Conservation (phyloP, 1,284 basidiomycete species). For the Austroboletus niveus region DNA sequence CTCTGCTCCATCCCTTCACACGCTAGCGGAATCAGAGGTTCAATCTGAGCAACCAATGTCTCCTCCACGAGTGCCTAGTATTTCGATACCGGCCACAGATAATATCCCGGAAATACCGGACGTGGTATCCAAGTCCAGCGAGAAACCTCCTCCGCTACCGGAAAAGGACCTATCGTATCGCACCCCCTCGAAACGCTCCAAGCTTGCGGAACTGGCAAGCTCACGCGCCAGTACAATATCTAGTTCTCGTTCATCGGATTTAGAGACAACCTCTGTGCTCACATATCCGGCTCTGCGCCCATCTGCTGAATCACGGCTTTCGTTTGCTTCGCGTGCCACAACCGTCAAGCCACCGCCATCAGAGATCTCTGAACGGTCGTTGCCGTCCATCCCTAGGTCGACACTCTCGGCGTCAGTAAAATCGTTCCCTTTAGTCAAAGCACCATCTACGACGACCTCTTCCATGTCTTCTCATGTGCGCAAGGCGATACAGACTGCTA, state of each 20-base stretch:
- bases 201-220: slow-evolving; percentile 60
- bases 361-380: slow-evolving; percentile 19
- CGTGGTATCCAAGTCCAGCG: slow-evolving; percentile 45
- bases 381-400: slow-evolving; percentile 6
- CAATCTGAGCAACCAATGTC: slow-evolving; percentile 23
- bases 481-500: slow-evolving; percentile 56
- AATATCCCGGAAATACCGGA: slow-evolving; percentile 59
- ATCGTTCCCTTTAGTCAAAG: slow-evolving; percentile 21
- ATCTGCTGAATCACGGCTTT: slow-evolving; percentile 51
- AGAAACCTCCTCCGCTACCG: slow-evolving; percentile 26
- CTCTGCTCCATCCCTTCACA: slow-evolving; percentile 50
- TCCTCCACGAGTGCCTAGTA: slow-evolving; percentile 39
- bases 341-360: slow-evolving; percentile 13
- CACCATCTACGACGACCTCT: slow-evolving; percentile 37
- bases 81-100: slow-evolving; percentile 45
- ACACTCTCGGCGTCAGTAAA: slow-evolving; percentile 17
- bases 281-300: slow-evolving; percentile 69
- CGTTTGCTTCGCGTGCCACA: slow-evolving; percentile 30
- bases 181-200: slow-evolving; percentile 46
- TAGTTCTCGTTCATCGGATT: slow-evolving; percentile 39
- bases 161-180: slow-evolving; percentile 22
- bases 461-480: slow-evolving; percentile 57
- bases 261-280: slow-evolving; percentile 53
- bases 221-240: slow-evolving; percentile 50
- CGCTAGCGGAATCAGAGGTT: slow-evolving; percentile 41